Percentiles rank a stretch among this genome's conserved stretches.
These are phyloP conservation scores for Kazachstania sp. DNA, from an alignment of 1,139 yeast species.

Conservation along the genomic window DNA sequence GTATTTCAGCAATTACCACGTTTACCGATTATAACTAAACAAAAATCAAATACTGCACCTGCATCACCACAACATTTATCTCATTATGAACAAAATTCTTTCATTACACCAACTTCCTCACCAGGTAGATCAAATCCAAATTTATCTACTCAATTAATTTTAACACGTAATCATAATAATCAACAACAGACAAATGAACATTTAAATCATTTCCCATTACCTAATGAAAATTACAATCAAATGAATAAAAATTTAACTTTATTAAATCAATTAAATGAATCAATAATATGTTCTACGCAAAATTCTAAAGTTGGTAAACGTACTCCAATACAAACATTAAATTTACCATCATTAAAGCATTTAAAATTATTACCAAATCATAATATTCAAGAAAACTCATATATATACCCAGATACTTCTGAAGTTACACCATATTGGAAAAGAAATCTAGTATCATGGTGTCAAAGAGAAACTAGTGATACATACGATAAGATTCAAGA, in stretches of 20 bases:
- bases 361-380: constrained; percentile 28
- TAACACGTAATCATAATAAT: not conserved
- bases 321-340: not conserved
- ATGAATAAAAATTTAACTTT: not conserved
- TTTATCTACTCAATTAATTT: not conserved
- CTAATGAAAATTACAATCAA: constrained; percentile 2
- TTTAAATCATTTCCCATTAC: constrained; percentile 5
- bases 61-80: constrained; percentile 22
- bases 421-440: constrained; percentile 27
- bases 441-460: constrained; percentile 27
- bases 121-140: constrained; percentile 8
- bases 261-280: constrained; percentile 1
- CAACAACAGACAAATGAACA: not conserved
- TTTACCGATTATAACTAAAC: constrained; percentile 8
- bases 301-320: not conserved
- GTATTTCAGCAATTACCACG: not conserved
- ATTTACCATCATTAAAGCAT: constrained; percentile 27
- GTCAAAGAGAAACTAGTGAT: constrained; percentile 27
- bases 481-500: constrained; percentile 25
- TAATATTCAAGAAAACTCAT: constrained; percentile 24
- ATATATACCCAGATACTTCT: constrained; percentile 30
- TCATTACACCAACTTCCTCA: constrained; percentile 22
- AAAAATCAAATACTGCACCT: constrained; percentile 27
- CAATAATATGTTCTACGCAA: not conserved
- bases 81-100: not conserved